Base-by-base conservation (phyloP, 148 eudicot species). In the Chenopodium berlandieri region DNA sequence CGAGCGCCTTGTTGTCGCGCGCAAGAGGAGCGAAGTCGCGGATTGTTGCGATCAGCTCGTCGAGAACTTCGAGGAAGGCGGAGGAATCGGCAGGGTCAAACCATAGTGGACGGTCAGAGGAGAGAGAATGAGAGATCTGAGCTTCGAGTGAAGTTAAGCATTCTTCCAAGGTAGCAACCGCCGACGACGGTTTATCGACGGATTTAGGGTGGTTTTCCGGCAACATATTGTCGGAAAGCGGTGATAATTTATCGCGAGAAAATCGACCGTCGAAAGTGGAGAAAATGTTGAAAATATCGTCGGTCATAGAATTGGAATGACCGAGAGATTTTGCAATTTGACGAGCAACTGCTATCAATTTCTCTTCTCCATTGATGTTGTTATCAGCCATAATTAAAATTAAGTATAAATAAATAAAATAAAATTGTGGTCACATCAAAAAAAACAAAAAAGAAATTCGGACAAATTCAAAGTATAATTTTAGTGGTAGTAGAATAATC, bases 321-420 rank as follows among this genome's bases (percentile, higher is more conserved):
- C 99, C 99, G 1, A 97, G 88, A 0, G 98, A 89, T 65, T 91
- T 97, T 25, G 97, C 99, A 19, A 97, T 94, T 84, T 97, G 99
- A 1, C 94, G 84, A 0, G 99, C 99, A 2, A 94, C 91, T n/a
- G 97, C 98, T 31, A 97, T 88, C 2, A 97, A 91, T 88, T 97
- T 97, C 77, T 97, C 98, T 71, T 97, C 99, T 0, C 97, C 97
- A 80, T 91, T 40, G 62, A 13, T 69, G 67, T 66, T 34, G 66
- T 58, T 58, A 54, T 74, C 77, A 74, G 63, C 77, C 77, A 74
- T 74, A 23, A 44, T 56, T 56, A 32, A 32, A 14, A 16, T 32
- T 4, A 47, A 73, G 4, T n/a, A 22, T 44, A 48, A 46, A 22
- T 48, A 47, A 4, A 54, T 22, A 5, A 9, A 52, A 12, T 11